phyloP scores from a whole-genome alignment of 352 stramenopile genomes.

The Globisporangium polare region DNA sequence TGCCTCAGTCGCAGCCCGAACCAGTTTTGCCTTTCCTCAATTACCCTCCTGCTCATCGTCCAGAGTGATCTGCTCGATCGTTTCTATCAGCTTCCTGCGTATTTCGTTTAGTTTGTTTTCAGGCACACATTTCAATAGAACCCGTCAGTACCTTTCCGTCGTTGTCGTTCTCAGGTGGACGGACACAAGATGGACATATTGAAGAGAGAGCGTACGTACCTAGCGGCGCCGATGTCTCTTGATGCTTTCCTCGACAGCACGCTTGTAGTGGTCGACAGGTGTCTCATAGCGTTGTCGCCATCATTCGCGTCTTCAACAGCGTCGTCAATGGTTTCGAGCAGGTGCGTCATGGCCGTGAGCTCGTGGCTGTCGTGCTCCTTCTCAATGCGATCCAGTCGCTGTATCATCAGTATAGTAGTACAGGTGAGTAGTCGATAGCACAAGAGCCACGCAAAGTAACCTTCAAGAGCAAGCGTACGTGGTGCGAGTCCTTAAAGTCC shows the following conservation, averaged over 20 bases:
- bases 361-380: conserved; percentile 6
- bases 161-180: background rate
- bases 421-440: background rate
- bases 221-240: conserved; percentile 32
- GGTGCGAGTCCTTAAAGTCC: conserved; percentile 48
- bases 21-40: background rate
- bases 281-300: background rate
- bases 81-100: conserved; percentile 30
- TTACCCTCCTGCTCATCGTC: conserved; percentile 11
- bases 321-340: conserved; percentile 1
- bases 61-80: conserved; percentile 35
- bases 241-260: conserved; percentile 38
- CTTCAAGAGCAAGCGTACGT: conserved; percentile 13
- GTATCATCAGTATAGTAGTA: too few species aligned
- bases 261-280: background rate
- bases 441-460: background rate
- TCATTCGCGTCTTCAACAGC: background rate
- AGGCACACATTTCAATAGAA: background rate
- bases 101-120: conserved; percentile 1
- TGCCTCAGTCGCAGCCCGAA: too few species aligned
- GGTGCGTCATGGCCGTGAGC: background rate
- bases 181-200: background rate
- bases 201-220: conserved; percentile 23
- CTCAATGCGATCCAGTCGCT: conserved; percentile 21
- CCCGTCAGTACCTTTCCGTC: background rate